These are phyloP conservation scores for Elongisporangium prolatum DNA, from an alignment of 352 stramenopile genomes.

Conservation along the genomic window DNA sequence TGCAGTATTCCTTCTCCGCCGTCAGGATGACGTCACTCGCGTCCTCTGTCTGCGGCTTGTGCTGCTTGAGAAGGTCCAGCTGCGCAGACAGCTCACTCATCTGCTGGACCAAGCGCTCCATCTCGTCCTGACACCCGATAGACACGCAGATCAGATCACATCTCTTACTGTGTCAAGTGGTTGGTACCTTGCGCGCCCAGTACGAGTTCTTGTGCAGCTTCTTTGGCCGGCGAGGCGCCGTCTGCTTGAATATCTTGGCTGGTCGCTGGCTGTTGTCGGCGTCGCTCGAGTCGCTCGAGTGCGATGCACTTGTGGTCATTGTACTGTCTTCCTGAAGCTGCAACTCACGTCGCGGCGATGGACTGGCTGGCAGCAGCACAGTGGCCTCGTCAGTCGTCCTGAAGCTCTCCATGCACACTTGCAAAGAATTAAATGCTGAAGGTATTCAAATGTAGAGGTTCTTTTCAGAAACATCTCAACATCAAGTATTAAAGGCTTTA, in stretches of 20 bases:
- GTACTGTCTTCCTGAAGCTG: background rate
- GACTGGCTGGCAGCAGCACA: background rate
- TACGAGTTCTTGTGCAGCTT: background rate
- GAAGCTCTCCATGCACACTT: too few species aligned
- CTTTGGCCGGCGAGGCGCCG: too few species aligned
- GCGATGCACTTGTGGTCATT: background rate
- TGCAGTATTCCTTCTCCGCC: background rate
- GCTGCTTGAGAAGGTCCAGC: background rate
- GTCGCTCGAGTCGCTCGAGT: background rate
- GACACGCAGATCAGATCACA: background rate
- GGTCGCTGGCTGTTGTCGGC: background rate
- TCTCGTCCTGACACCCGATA: background rate
- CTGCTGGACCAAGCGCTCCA: background rate
- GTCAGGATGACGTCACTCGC: background rate
- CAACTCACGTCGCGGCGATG: background rate
- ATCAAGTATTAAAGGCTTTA: too few species aligned
- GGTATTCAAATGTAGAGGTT: too few species aligned
- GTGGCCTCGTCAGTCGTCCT: too few species aligned
- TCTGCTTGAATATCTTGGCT: background rate
- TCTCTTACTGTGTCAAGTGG: background rate
- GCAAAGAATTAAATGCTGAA: too few species aligned
- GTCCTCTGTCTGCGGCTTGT: background rate
- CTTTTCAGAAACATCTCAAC: too few species aligned
- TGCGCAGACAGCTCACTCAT: background rate
- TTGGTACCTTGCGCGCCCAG: background rate